phyloP scores from a whole-genome alignment of 176 grass and related monocot species.

The Themeda triandra region DNA sequence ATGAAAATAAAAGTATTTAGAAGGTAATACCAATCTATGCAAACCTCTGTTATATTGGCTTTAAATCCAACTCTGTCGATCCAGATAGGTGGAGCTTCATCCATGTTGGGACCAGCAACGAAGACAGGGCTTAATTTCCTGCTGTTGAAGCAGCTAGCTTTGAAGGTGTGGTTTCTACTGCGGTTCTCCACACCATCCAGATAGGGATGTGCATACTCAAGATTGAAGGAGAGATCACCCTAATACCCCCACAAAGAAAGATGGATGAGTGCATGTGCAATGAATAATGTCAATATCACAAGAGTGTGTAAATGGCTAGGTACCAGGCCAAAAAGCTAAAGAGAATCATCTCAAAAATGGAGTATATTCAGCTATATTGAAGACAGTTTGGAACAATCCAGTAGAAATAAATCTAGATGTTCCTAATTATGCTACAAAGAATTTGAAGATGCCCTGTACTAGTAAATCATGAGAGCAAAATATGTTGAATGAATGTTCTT shows the following conservation, averaged over 20 bases:
- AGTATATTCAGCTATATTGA: neutral
- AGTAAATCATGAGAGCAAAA: neutral
- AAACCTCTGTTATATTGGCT: constrained; percentile 95
- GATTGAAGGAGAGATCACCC: constrained; percentile 88
- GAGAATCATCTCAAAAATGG: neutral
- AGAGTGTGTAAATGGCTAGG: neutral
- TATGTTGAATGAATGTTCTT: neutral
- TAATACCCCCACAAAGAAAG: neutral
- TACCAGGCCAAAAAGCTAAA: neutral
- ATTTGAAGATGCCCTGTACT: neutral
- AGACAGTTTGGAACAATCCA: neutral
- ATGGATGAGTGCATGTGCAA: constrained; percentile 9
- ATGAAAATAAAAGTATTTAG: constrained; percentile 7
- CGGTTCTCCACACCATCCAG: constrained; percentile 71
- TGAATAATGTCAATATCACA: neutral
- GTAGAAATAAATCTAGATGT: neutral
- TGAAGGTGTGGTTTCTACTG: constrained; percentile 78
- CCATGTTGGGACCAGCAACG: constrained; percentile 76
- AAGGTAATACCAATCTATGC: neutral
- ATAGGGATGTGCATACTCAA: constrained; percentile 90
- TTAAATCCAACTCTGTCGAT: constrained; percentile 84
- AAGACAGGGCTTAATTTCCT: constrained; percentile 91
- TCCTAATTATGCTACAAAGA: neutral
- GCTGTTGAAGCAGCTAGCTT: constrained; percentile 85
- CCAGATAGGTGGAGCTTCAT: constrained; percentile 84